A percentile compares a stretch with the other conserved stretches of the same genome.
Evolutionary conservation across 2,329 filamentous ascomycete species (phyloP).

Genomic region (Aureobasidium subglaciale): DNA sequence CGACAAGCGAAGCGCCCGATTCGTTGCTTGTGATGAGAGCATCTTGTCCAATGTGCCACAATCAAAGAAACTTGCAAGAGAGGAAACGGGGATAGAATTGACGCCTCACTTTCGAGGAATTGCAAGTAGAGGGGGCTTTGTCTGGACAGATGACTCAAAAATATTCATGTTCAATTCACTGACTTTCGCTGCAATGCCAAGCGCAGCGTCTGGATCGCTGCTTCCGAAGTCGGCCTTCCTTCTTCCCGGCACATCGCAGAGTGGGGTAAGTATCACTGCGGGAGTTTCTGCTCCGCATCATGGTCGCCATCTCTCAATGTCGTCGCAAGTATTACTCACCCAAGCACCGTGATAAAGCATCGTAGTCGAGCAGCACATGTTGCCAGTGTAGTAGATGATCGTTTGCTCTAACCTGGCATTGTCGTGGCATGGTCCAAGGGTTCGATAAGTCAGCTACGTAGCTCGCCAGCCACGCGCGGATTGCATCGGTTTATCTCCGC

Average conservation of each 20-base stretch:
- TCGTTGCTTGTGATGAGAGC: conserved; percentile 28
- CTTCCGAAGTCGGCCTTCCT: neutral
- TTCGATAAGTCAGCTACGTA: neutral
- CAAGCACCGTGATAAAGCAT: too few species aligned
- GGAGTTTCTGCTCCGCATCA: neutral
- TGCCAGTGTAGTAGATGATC: too few species aligned
- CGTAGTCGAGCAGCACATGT: too few species aligned
- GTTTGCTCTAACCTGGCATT: too few species aligned
- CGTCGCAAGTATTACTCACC: neutral
- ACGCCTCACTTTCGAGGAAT: neutral
- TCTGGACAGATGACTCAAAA: conserved; percentile 6
- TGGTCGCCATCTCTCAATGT: neutral
- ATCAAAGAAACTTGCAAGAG: neutral
- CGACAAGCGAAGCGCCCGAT: conserved; percentile 32
- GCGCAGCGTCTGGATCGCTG: conserved; percentile 4
- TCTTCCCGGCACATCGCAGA: neutral
- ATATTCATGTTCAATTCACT: too few species aligned
- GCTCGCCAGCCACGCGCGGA: neutral
- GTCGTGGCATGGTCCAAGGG: neutral
- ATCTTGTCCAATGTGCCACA: conserved; percentile 20
- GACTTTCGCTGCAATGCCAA: too few species aligned
- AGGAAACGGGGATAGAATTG: neutral
- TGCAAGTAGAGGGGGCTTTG: neutral
- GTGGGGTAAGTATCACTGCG: neutral
- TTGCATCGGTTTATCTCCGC: conserved; percentile 3